A percentile compares a stretch with the other conserved stretches of the same genome.
phyloP scores from a whole-genome alignment of 169 alveolate genomes.

The Babesia gibsoni region DNA sequence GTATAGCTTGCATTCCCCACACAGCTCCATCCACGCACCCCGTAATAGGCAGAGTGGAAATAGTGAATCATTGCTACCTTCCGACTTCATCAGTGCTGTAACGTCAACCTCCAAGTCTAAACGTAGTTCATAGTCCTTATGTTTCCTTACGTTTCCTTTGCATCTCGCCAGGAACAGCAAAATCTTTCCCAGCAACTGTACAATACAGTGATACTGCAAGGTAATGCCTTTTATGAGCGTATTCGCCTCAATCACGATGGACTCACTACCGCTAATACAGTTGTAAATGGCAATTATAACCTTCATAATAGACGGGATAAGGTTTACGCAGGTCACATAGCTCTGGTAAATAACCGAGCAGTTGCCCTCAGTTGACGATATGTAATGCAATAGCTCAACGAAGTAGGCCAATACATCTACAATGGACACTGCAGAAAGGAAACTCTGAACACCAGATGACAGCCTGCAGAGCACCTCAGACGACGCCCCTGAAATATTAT shows the following conservation, averaged over 20 bases:
- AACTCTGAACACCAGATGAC: constrained; percentile 19
- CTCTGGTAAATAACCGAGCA: constrained; percentile 18
- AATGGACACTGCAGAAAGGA: constrained; percentile 42
- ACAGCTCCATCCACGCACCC: background rate
- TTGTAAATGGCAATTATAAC: constrained; percentile 5
- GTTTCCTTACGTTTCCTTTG: constrained; percentile 3
- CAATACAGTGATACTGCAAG: constrained; percentile 41
- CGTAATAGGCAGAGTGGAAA: constrained; percentile 40
- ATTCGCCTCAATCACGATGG: constrained; percentile 5
- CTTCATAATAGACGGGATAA: constrained; percentile 38
- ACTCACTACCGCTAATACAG: constrained; percentile 17
- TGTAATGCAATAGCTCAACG: constrained; percentile 42
- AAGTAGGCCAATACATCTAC: constrained; percentile 31
- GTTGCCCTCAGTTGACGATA: background rate
- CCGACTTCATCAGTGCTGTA: no score
- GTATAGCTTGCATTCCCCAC: background rate
- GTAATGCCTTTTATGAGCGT: constrained; percentile 34
- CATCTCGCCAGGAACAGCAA: constrained; percentile 2
- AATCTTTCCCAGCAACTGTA: constrained; percentile 25
- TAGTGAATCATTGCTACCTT: background rate
- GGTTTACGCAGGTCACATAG: constrained; percentile 8
- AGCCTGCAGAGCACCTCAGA: constrained; percentile 19
- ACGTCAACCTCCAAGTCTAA: background rate
- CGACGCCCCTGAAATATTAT: constrained; percentile 13
- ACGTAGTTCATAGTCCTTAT: background rate